phyloP scores from a whole-genome alignment of 2,329 filamentous ascomycete genomes.

The Penicillium thymicola region DNA sequence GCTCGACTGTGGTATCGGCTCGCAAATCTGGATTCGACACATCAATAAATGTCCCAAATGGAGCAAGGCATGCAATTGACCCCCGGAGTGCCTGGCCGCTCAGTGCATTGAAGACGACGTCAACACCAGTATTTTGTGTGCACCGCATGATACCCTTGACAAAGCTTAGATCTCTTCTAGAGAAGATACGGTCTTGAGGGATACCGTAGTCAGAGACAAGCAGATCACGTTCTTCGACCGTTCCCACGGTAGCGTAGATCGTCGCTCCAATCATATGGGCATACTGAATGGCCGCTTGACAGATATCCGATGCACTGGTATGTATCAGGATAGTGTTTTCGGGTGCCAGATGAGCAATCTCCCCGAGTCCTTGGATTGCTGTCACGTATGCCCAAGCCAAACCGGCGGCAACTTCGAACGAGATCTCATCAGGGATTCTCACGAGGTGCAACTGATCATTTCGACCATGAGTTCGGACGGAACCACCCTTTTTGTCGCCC shows the following conservation, averaged over 20 bases:
- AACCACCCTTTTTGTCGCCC: not conserved
- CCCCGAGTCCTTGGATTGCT: constrained; percentile 10
- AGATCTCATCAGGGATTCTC: constrained; percentile 7
- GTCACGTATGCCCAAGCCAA: constrained; percentile 10
- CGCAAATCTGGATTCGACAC: not conserved
- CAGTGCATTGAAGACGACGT: constrained; percentile 20
- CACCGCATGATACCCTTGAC: constrained; percentile 13
- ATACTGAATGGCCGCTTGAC: constrained; percentile 26
- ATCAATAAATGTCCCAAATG: constrained; percentile 21
- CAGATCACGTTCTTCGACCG: constrained; percentile 6
- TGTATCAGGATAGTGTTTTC: constrained; percentile 21
- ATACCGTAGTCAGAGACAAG: constrained; percentile 12
- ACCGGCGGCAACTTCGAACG: constrained; percentile 10
- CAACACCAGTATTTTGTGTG: constrained; percentile 15
- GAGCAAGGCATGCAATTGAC: constrained; percentile 14
- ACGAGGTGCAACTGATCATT: not conserved
- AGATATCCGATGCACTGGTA: constrained; percentile 12
- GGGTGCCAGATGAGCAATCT: constrained; percentile 6
- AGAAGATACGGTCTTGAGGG: constrained; percentile 14
- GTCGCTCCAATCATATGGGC: constrained; percentile 13
- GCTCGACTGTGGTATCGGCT: constrained; percentile 4
- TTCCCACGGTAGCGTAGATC: constrained; percentile 17
- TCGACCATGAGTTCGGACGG: constrained; percentile 10
- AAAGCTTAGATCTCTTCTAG: constrained; percentile 11
- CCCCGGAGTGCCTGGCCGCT: constrained; percentile 16